Base-by-base conservation (phyloP, 2,329 filamentous ascomycete species). In the Aspergillus versicolor region DNA sequence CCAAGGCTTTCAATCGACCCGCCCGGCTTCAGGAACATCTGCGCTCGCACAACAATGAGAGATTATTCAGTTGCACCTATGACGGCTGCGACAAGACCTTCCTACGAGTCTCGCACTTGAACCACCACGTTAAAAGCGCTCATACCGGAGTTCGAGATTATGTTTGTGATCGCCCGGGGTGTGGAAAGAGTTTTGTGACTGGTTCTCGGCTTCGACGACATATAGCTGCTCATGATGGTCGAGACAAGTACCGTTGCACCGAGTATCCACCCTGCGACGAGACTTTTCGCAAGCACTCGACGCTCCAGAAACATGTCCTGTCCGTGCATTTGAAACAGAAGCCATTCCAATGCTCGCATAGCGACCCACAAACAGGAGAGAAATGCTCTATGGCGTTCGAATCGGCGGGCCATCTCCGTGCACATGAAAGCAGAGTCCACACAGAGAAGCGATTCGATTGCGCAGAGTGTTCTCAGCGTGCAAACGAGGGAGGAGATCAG, bases 1-100 rank as follows among this genome's bases (percentile, higher is more conserved):
- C 79, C 57, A 95, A 95, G 76, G 86, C 88, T 6, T 97, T 94
- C 79, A 96, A 96, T 72, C 87, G 93, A 3, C 92, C 91, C 1
- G 89, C 89, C 34, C 86, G 91, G 27, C 81, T 97, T 4, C 82
- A 88, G 58, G 87, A 90, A 57, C 93, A 97, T 68, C 76, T 93
- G 22, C 84, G 91, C 61, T 92, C 89, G 1, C 93, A 97, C 73
- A 93, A 86, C 52, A 91, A 93, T 64, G 90, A 93, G 65, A 86
- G 92, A 1, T 87, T 91, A 0, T 95, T 89, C 73, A 80, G 81
- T 40, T 97, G 93, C 69, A 78, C 81, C 2, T 82, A 88, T 60
- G 76, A 81, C 5, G 86, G 76, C 42, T 97, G 93, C 70, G 84
- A 85, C 66, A 97, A 96, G 77, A 84, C 87, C 42, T 97, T 96